Evolutionary conservation across 306 rosid species (phyloP).

Genomic region (Gleditsia sinensis): DNA sequence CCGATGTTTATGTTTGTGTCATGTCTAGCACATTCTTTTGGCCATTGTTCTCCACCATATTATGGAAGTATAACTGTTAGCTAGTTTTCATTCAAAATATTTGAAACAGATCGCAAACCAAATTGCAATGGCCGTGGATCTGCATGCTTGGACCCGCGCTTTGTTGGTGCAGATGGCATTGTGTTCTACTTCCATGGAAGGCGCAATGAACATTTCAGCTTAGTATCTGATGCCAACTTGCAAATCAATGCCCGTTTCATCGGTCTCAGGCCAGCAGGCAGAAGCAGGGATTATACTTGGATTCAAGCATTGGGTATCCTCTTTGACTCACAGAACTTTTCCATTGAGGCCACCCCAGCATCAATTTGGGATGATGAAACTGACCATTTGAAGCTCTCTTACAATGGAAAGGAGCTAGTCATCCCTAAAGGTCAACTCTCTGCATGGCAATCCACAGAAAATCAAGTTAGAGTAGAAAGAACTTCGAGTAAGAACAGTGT

Average conservation of each 20-base stretch:
- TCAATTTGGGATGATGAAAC: constrained; percentile 54
- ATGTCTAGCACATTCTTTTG: not conserved
- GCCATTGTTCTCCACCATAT: not conserved
- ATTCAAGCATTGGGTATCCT: constrained; percentile 84
- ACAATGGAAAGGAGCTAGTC: constrained; percentile 48
- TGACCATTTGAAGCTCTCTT: constrained; percentile 61
- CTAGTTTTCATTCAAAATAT: not conserved
- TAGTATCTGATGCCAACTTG: constrained; percentile 64
- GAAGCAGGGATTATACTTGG: constrained; percentile 77
- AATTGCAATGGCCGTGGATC: constrained; percentile 78
- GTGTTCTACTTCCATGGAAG: constrained; percentile 92
- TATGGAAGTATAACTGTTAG: not conserved
- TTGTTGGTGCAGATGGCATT: constrained; percentile 76
- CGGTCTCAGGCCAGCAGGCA: constrained; percentile 66
- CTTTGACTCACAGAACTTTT: constrained; percentile 50
- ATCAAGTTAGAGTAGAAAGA: constrained; percentile 57
- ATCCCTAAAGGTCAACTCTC: constrained; percentile 60
- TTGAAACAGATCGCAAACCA: constrained; percentile 57
- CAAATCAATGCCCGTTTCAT: constrained; percentile 81
- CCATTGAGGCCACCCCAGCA: constrained; percentile 61
- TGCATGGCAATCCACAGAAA: constrained; percentile 49
- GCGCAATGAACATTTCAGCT: constrained; percentile 63
- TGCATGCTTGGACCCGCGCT: constrained; percentile 86
- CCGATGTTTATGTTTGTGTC: no score
- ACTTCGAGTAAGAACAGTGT: constrained; percentile 68